phyloP scores from a whole-genome alignment of 768 basidiomycete genomes.

The Tricholoma bakamatsutake region DNA sequence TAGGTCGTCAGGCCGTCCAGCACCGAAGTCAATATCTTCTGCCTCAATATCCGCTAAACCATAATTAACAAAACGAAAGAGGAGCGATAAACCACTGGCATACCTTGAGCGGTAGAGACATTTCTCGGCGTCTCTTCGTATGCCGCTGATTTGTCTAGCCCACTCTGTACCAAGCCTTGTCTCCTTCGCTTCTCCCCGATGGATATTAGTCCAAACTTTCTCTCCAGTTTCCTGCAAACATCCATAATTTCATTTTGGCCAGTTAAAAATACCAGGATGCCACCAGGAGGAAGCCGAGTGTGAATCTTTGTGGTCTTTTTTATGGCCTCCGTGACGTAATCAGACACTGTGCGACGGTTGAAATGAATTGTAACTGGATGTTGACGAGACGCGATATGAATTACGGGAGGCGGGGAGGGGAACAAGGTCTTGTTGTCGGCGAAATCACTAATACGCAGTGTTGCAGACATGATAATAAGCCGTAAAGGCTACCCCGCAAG shows the following conservation, averaged over 20 bases:
- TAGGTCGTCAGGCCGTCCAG: slow-evolving; percentile 37
- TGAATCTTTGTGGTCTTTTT: slow-evolving; percentile 92
- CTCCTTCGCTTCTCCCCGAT: slow-evolving; percentile 46
- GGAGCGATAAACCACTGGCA: slow-evolving; percentile 6
- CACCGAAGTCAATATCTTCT: slow-evolving; percentile 75
- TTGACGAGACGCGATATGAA: slow-evolving; percentile 85
- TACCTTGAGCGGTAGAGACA: slow-evolving; percentile 47
- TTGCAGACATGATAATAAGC: slow-evolving; percentile 98
- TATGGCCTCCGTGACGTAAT: slow-evolving; percentile 88
- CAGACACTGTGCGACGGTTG: slow-evolving; percentile 74
- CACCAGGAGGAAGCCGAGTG: slow-evolving; percentile 84
- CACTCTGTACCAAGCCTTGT: slow-evolving; percentile 18
- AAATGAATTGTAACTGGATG: slow-evolving; percentile 96
- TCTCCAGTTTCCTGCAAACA: slow-evolving; percentile 77
- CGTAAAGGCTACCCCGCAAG: slow-evolving; percentile 61
- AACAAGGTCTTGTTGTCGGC: slow-evolving; percentile 82
- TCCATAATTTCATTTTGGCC: slow-evolving; percentile 93
- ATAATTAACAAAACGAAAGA: slow-evolving; percentile 1
- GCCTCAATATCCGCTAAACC: slow-evolving; percentile 64
- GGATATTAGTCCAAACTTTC: slow-evolving; percentile 64
- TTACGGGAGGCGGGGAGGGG: slow-evolving; percentile 78
- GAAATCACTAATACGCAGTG: slow-evolving; percentile 90
- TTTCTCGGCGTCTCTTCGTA: neutral
- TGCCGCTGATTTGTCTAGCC: slow-evolving; percentile 12
- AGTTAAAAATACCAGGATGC: slow-evolving; percentile 89